Conservation (phyloP, 139 green algal genomes). For the Coelastrella sp. region DNA sequence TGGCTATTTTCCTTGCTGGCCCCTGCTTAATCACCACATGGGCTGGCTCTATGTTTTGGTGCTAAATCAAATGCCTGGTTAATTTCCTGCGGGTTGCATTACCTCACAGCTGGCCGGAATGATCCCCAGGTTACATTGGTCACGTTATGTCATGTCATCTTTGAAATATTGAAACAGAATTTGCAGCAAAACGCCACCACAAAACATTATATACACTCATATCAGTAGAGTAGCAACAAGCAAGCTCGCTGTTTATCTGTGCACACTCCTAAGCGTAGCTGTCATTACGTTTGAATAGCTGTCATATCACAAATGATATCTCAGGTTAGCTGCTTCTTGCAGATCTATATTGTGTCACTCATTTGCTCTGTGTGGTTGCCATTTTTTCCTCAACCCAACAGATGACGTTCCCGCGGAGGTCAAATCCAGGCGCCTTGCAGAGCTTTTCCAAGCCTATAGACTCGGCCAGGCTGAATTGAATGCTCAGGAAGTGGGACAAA, state of each 20-base stretch:
- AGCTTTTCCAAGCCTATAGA: slow-evolving; percentile 68
- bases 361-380: no score
- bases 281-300: no score
- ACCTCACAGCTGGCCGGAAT: neutral
- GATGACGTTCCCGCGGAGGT: slow-evolving; percentile 67
- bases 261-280: no score
- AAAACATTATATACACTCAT: no score
- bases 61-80: neutral
- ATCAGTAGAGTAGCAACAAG: no score
- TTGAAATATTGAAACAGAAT: neutral
- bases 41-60: neutral
- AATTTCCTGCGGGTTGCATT: neutral
- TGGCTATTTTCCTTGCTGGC: neutral
- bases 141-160: no score
- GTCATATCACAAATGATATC: no score
- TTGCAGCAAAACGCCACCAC: no score
- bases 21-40: neutral
- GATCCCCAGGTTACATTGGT: neutral
- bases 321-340: no score
- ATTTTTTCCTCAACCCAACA: neutral
- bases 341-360: no score
- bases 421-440: slow-evolving; percentile 46
- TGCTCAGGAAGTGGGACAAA: slow-evolving; percentile 61
- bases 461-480: slow-evolving; percentile 48
- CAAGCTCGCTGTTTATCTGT: no score